These are phyloP conservation scores for Tuber magnatum DNA, from an alignment of 495 filamentous ascomycete species.

Conservation along the genomic window DNA sequence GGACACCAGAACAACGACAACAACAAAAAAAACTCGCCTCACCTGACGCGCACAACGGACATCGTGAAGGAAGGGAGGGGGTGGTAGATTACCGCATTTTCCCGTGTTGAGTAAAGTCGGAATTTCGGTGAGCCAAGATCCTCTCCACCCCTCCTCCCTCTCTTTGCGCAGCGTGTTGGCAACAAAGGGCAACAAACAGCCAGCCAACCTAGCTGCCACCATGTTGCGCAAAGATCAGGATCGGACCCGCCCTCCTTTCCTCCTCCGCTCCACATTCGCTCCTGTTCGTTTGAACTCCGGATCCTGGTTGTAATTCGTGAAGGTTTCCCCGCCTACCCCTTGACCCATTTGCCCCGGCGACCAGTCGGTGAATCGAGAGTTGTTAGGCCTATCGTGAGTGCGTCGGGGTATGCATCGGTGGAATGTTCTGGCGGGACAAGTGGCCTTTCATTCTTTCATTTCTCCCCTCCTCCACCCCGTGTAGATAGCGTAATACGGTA, in stretches of 20 bases:
- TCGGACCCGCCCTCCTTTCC: not conserved
- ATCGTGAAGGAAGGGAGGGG: slow-evolving; percentile 27
- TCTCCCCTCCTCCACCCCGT: not conserved
- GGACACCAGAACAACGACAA: not conserved
- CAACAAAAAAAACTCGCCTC: slow-evolving; percentile 18
- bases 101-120: slow-evolving; percentile 14
- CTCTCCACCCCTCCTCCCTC: slow-evolving; percentile 13
- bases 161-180: not conserved
- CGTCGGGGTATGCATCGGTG: not conserved
- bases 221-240: not conserved
- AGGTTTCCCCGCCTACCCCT: not conserved
- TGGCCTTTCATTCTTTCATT: not conserved
- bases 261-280: not conserved
- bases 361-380: not conserved
- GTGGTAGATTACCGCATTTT: not conserved
- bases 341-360: not conserved
- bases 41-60: slow-evolving; percentile 27
- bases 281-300: not conserved
- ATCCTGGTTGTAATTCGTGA: not conserved
- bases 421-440: not conserved
- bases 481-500: not conserved
- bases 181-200: not conserved
- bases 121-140: slow-evolving; percentile 24
- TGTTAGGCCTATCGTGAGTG: not conserved
- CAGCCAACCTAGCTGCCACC: slow-evolving; percentile 1